Base-by-base conservation (phyloP, 345 rosid species). In the Aquilaria yunnanensis region DNA sequence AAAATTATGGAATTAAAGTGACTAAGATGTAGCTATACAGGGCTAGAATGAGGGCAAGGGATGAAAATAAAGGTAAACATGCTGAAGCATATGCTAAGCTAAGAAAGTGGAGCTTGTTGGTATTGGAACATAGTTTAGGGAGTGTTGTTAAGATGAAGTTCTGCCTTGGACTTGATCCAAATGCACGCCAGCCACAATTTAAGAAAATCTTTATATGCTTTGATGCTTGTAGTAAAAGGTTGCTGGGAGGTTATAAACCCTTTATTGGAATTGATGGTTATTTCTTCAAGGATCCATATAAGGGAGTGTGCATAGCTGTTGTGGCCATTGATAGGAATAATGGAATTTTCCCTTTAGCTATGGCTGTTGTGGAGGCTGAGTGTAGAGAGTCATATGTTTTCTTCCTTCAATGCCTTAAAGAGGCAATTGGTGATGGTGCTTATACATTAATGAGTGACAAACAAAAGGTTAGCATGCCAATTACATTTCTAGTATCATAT, bases 201-300 rank as follows among this genome's bases (percentile, higher is more conserved):
- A 53, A 23, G 56, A 53, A 10, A 10, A 53, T 53, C 1, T 57
- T 33, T 6, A 3, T 64, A 0, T 46, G 13, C 6, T 55, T 54
- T 8, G 3, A 66, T 12, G 46, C 23, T 0, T 14, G 9, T 7
- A 57, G 10, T 3, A 9, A 46, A 8, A 33, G 57, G 0, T 66
- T 57, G 32, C 0, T 45, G 3, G 8, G 14, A 2, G 49, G 56
- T 0, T 57, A 29, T 32, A 57, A 32, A 13, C 57, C 57, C 5
- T 66, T 56, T 10, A 47, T 66, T 48, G 43, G 57, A 0, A 0
- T 57, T 1, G 57, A 57, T 57, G 55, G 69, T 5, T 66, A 32
- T 13, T 56, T 48, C 14, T 3, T 57, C 0, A 66, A 57, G 13
- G 47, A 33, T 0, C 47, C 53, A 3, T 48, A 47, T 48, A 14